Conservation (phyloP, 768 basidiomycete species). For the Lactarius sp. region DNA sequence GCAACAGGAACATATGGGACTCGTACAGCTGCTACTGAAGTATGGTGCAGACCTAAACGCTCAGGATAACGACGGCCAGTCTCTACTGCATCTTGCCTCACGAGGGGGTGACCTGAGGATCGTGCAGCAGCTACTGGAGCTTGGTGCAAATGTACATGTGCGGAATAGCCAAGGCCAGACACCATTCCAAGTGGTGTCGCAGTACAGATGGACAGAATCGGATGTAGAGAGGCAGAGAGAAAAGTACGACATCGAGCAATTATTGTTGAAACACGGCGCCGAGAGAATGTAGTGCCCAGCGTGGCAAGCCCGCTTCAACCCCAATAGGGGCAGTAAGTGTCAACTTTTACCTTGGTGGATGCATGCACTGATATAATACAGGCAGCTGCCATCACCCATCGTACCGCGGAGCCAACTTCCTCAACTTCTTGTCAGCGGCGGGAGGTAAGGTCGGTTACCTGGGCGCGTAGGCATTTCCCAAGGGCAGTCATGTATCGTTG, state of each 20-base stretch:
- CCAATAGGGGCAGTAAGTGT: background rate
- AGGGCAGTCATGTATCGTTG: too few relatives aligned
- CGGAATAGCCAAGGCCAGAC: background rate
- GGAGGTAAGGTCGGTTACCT: too few relatives aligned
- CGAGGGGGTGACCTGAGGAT: background rate
- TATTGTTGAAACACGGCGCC: background rate
- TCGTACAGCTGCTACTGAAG: background rate
- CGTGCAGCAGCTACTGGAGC: background rate
- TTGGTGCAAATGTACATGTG: background rate
- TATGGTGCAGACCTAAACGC: background rate
- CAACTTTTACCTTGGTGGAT: background rate
- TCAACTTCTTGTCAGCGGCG: background rate
- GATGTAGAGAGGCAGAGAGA: too few relatives aligned
- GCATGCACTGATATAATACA: background rate
- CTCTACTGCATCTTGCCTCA: background rate
- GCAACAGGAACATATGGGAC: too few relatives aligned
- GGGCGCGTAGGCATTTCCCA: too few relatives aligned
- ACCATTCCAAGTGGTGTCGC: background rate
- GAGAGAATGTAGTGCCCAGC: background rate
- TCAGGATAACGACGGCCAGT: accelerated
- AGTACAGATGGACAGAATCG: too few relatives aligned
- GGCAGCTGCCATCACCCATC: background rate
- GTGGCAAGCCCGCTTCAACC: too few relatives aligned
- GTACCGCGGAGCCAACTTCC: too few relatives aligned
- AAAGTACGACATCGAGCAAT: background rate